Evolutionary conservation across 1,284 basidiomycete genomes (phyloP), one percentile per base, ranked within the genome.

Genomic region (Sporisorium graminicola): DNA sequence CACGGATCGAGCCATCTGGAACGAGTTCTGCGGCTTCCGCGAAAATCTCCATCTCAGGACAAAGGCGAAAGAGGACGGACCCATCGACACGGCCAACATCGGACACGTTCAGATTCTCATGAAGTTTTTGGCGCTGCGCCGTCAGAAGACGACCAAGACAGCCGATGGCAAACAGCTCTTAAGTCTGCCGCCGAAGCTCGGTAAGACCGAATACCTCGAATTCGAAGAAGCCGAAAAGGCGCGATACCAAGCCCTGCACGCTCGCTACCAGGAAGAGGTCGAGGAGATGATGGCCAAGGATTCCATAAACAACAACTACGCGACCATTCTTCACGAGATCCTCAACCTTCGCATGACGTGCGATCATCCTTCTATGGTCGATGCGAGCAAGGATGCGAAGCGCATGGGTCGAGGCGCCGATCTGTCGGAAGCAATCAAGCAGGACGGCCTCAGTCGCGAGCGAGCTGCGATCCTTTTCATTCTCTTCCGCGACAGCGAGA

Each of bases 41-140:
- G 94, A 95, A 83, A 96, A 97, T 86, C 20, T 57, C 7, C 55
- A 57, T 18, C 67, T 81, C 3, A 59, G 61, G 6, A 18, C 62
- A 2, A 76, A 72, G 56, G 57, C 42, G 27, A 77, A 77, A 29
- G 70, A 77, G 22, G 61, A 70, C 20, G 79, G 79, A 31, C 74
- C 77, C 27, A 63, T 85, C 54, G 94, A 98, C 82, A 89, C 92
- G n/a, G 88, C 97, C 43, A 96, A 95, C 60, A 90, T 98, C 29
- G 93, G 91, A 2, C 92, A 95, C n/a, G 88, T 99, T 22, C 95
- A 98, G 87, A 93, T 93, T 44, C 92, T 99, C 86, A 98, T 99
- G 95, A 92, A 94, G 82, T 94, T 93, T 84, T 92, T 98, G 80
- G 96, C 96, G 0, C 90, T 99, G 10, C 94, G 97, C 10, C 91